These are phyloP conservation scores for Coemansia sp. DNA, from an alignment of 192 early-diverging fungal species.

Conservation along the genomic window DNA sequence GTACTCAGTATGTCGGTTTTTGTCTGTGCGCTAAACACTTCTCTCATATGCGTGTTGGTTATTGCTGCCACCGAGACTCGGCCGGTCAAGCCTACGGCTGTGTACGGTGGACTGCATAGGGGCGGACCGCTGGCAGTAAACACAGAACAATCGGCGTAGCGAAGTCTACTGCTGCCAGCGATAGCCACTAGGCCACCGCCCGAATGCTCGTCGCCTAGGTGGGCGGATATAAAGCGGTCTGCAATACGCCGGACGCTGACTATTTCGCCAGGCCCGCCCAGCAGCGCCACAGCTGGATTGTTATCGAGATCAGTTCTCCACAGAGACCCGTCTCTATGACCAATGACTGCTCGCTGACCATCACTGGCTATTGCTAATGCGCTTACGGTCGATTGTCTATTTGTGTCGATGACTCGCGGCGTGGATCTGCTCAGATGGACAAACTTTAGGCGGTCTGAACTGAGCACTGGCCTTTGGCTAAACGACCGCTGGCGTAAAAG, in stretches of 20 bases:
- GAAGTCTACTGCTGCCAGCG: constrained; percentile 1
- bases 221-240: constrained; percentile 13
- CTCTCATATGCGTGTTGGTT: not conserved
- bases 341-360: constrained; percentile 1
- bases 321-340: constrained; percentile 8
- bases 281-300: not conserved
- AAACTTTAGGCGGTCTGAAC: constrained; percentile 13
- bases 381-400: constrained; percentile 16
- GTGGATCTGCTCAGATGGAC: constrained; percentile 7
- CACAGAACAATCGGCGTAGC: constrained; percentile 3
- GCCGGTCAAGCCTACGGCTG: constrained; percentile 8
- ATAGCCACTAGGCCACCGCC: constrained; percentile 20
- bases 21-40: constrained; percentile 18
- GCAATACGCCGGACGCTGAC: constrained; percentile 18
- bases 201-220: constrained; percentile 21
- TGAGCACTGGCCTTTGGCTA: not conserved
- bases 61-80: constrained; percentile 1
- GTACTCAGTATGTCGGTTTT: constrained; percentile 42
- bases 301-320: not conserved
- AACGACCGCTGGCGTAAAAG: constrained; percentile 25
- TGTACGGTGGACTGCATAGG: not conserved
- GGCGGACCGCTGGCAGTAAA: constrained; percentile 17
- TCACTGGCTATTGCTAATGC: constrained; percentile 7
- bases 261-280: constrained; percentile 20
- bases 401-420: not conserved